Base-by-base conservation (phyloP, 805 yeast genomes). In the Lachancea fermentati region DNA sequence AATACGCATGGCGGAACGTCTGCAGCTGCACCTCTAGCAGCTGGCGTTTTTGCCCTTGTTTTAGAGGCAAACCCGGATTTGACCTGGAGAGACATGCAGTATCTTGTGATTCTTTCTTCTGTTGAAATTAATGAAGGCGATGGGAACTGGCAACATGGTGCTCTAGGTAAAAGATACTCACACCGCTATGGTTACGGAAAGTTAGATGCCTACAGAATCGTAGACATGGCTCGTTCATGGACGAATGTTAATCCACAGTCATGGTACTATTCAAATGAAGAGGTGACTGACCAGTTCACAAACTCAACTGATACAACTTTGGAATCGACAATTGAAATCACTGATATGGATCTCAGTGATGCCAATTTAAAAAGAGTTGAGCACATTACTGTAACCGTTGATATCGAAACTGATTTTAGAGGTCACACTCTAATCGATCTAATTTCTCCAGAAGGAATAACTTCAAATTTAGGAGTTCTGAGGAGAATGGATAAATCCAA, bases 11-110 rank as follows among this genome's bases (percentile, higher is more conserved):
- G 97, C 8, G 98, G 98, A 15, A 93, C 98, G 0, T 91, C 97
- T 16, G 98, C 98, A 0, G 97, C 98, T 12, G 98, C 98, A 0
- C 98, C 98, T 0, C 71, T 93, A 42, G 97, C 97, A 0, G 97
- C 97, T 0, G 98, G 97, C n/a, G 73, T 93, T 1, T 87, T 85
- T 58, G 76, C 97, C 0, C 68, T 93, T 38, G 85, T 85, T 2
- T 67, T 93, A 37, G 79, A 81, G 51, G 88, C 82, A 3, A 84
- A 95, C 49, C 95, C 96, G 1, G 73, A 81, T 4, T 72, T 93
- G 41, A 85, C 96, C 0, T 93, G 98, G 98, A 75, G 98, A 58
- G 98, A 93, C 58, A 72, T 89, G 41, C 98, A 93, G 65, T 86
- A 89, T 54, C 69, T 93, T 15, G 75, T 85, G 2, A 79, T 91